These are phyloP conservation scores for Globisporangium polare DNA, from an alignment of 352 stramenopile species.

Conservation along the genomic window DNA sequence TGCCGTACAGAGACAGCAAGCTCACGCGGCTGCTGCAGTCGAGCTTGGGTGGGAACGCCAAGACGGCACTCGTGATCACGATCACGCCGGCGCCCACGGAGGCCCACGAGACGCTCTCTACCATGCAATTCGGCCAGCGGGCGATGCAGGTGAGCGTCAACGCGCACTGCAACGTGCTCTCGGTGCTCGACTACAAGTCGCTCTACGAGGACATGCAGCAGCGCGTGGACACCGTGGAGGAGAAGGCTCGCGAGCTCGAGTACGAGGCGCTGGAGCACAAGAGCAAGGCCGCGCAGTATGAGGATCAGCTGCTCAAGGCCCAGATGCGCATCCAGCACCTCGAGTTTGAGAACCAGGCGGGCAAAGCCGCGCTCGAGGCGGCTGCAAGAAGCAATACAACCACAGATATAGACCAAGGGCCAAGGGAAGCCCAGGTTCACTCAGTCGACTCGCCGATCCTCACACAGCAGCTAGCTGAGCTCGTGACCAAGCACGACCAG, in stretches of 20 bases:
- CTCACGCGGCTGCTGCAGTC: constrained; percentile 64
- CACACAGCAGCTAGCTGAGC: constrained; percentile 24
- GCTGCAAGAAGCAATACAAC: constrained; percentile 2
- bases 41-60: constrained; percentile 70
- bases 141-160: constrained; percentile 66
- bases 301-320: constrained; percentile 55
- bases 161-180: constrained; percentile 56
- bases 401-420: neutral
- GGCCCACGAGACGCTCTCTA: constrained; percentile 54
- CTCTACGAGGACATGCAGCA: constrained; percentile 60
- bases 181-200: constrained; percentile 61
- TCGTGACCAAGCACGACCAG: constrained; percentile 39
- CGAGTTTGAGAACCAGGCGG: constrained; percentile 54
- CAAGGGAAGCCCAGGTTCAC: neutral
- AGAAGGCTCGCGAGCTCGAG: constrained; percentile 19
- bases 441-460: constrained; percentile 1
- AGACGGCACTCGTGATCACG: constrained; percentile 64
- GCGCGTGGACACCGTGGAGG: constrained; percentile 37
- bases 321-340: constrained; percentile 57
- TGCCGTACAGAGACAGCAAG: constrained; percentile 77
- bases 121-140: constrained; percentile 69
- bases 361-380: constrained; percentile 18
- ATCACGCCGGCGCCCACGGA: constrained; percentile 45
- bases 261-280: constrained; percentile 17
- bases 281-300: constrained; percentile 12